Base-by-base conservation (phyloP, 345 rosid species). In the Acer negundo region DNA sequence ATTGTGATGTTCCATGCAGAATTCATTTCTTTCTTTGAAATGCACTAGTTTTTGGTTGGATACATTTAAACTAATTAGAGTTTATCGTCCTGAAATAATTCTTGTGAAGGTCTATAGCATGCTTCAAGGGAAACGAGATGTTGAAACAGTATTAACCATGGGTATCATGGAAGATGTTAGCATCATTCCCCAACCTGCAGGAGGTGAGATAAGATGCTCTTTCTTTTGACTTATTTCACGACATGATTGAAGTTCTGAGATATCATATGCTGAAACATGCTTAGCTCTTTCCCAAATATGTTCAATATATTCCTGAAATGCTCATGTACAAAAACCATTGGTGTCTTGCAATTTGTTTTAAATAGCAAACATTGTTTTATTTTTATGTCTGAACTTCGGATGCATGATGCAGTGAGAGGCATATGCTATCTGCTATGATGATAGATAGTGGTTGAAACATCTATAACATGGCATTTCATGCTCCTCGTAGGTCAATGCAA, bases 131-230 rank as follows among this genome's bases (percentile, higher is more conserved):
- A 91, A 93, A 82, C 90, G 97, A 78, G 97, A 95, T 78, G 97
- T 87, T 66, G 98, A 93, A 81, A 95, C 97, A 74, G 94, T 93
- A 72, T 82, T 90, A 81, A 92, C 97, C 40, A 95, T 93, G 98
- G 98, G 97, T 83, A 90, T 95, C 75, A 95, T 91, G 95, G 93
- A 93, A 86, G 98, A 96, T 83, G 97, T 91, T 59, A 90, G 97
- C 88, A 89, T 92, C 76, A 90, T 94, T 77, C 97, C 99, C 63
- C 98, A 92, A 77, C 97, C 97, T 81, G 98, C 98, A 51, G 99
- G 94, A 91, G 99, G 97, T 94, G 79, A 85, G 73, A 80, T 62
- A 55, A 19, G 10, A 23, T 72, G 63, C 46, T 83, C 31, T 67
- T 31, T 35, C 61, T 24, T 6, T 63, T 42, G 13, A 56, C 22